A percentile compares a stretch with the other conserved stretches of the same genome.
Conservation (phyloP, 2,329 filamentous ascomycete genomes). For the Colletotrichum graminicola region DNA sequence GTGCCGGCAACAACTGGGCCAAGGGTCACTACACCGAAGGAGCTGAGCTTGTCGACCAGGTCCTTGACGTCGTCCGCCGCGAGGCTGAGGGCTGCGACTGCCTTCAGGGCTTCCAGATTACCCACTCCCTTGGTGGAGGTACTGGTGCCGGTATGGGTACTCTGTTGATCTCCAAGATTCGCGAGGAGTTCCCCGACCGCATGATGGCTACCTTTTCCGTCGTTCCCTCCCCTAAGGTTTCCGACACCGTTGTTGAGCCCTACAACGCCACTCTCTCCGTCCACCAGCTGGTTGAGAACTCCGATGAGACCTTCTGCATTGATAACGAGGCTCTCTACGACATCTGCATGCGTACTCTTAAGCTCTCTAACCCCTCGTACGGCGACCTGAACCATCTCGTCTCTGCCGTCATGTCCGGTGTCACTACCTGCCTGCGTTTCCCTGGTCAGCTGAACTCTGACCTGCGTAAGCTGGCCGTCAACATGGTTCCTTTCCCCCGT, state of each 20-base stretch:
- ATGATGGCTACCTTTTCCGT: slow-evolving; percentile 99
- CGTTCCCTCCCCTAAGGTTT: slow-evolving; percentile 98
- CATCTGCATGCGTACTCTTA: slow-evolving; percentile 99
- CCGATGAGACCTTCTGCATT: slow-evolving; percentile 99
- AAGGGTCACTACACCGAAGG: slow-evolving; percentile 99
- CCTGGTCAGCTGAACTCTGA: slow-evolving; percentile 99
- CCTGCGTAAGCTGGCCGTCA: slow-evolving; percentile 98
- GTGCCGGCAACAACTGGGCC: slow-evolving; percentile 99
- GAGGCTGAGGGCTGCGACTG: slow-evolving; percentile 99
- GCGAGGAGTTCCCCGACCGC: slow-evolving; percentile 99
- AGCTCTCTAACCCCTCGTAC: slow-evolving; percentile 98
- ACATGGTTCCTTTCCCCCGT: slow-evolving; percentile 99
- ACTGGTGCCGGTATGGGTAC: slow-evolving; percentile 99
- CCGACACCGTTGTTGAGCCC: slow-evolving; percentile 98
- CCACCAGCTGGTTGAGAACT: slow-evolving; percentile 99
- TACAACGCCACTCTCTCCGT: slow-evolving; percentile 99
- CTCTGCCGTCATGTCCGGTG: slow-evolving; percentile 99
- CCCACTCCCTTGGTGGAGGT: slow-evolving; percentile 99
- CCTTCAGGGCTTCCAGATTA: slow-evolving; percentile 99
- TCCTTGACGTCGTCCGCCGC: slow-evolving; percentile 97
- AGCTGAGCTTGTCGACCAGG: slow-evolving; percentile 98
- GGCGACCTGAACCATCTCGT: slow-evolving; percentile 99
- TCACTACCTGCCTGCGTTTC: slow-evolving; percentile 99
- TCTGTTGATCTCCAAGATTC: slow-evolving; percentile 99
- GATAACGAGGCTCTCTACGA: slow-evolving; percentile 99